Evolutionary conservation across 2,329 filamentous ascomycete genomes (phyloP).

Genomic region (Thermothelomyces thermophilus): DNA sequence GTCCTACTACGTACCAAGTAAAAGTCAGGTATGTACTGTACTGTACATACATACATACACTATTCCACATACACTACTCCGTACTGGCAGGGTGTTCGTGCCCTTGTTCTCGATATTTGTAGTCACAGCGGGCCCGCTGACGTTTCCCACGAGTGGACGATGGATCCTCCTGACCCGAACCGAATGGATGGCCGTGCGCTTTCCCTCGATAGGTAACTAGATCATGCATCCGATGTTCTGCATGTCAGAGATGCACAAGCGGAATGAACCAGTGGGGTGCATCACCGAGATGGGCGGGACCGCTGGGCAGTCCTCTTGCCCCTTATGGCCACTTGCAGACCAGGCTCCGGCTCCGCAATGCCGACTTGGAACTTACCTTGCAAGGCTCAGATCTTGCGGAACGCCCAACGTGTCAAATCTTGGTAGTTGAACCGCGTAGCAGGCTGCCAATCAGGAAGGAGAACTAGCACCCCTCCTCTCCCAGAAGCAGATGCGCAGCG

Average conservation of each 20-base stretch:
- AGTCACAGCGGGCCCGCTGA: no score
- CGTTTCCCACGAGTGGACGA: conserved; percentile 9
- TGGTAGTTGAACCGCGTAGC: no score
- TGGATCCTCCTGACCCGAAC: conserved; percentile 10
- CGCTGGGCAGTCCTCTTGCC: conserved; percentile 13
- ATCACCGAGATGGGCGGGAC: conserved; percentile 17
- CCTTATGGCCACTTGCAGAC: conserved; percentile 11
- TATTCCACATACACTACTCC: no score
- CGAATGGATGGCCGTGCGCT: conserved; percentile 9
- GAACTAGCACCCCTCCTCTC: background rate
- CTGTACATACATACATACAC: no score
- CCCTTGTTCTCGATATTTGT: no score
- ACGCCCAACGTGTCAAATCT: conserved; percentile 33
- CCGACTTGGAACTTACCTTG: conserved; percentile 2
- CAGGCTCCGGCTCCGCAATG: conserved; percentile 14
- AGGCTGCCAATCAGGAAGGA: background rate
- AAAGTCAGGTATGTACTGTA: no score
- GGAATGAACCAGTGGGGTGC: conserved; percentile 22
- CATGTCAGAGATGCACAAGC: conserved; percentile 18
- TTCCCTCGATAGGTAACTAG: conserved; percentile 14
- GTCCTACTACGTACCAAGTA: no score
- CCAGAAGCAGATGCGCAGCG: background rate
- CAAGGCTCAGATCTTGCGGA: conserved; percentile 23
- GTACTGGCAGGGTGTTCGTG: no score
- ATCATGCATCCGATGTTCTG: conserved; percentile 14